Evolutionary conservation across 345 rosid species (phyloP).

Genomic region (Citrus hindsii): DNA sequence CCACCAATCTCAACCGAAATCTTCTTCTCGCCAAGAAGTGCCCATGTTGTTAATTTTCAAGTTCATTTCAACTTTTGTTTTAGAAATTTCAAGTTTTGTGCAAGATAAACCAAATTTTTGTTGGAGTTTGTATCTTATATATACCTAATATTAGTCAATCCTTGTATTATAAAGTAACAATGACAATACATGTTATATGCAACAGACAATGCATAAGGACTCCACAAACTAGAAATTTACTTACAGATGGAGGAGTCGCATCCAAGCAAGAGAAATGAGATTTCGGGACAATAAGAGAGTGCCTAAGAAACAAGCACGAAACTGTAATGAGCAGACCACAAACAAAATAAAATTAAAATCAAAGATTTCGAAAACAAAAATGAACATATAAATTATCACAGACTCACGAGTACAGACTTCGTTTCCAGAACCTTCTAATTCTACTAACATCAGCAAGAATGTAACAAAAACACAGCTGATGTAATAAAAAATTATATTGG

Average conservation of each 20-base stretch:
- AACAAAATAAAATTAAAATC: not conserved
- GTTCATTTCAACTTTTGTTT: not conserved
- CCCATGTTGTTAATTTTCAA: not conserved
- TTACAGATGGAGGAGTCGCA: conserved; percentile 89
- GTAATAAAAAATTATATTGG: not conserved
- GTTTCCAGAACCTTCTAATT: not conserved
- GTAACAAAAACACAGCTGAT: not conserved
- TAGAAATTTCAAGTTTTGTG: not conserved
- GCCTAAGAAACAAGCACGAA: conserved; percentile 45
- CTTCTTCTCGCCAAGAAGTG: not conserved
- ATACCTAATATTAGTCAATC: no score
- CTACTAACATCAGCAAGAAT: not conserved
- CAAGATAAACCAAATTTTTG: no score
- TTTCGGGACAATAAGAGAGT: conserved; percentile 89
- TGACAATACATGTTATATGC: not conserved
- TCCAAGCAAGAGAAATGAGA: conserved; percentile 77
- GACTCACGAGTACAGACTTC: not conserved
- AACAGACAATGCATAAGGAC: not conserved
- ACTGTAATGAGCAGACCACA: not conserved
- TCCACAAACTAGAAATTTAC: conserved; percentile 21
- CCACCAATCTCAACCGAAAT: not conserved
- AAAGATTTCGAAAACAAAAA: not conserved
- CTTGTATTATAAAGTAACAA: not conserved
- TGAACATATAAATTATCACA: not conserved
- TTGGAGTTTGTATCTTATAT: no score